Percentiles rank a stretch among this genome's conserved stretches.
These are phyloP conservation scores for Manihot esculenta DNA, from an alignment of 441 rosid genomes.

Conservation along the genomic window DNA sequence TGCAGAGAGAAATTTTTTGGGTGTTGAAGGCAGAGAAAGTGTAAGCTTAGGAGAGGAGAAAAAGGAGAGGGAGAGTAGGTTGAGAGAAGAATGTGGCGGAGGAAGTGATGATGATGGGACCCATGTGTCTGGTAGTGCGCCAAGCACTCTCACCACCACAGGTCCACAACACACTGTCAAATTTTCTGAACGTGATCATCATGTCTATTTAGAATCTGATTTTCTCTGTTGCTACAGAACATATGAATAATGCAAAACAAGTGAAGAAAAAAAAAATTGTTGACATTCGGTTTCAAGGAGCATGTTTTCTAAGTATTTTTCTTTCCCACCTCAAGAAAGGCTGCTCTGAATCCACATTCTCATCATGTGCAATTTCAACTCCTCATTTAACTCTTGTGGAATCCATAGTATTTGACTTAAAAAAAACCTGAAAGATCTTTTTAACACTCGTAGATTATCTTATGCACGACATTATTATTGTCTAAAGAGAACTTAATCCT, in stretches of 20 bases:
- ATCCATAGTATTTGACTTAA: no score
- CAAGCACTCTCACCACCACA: slow-evolving; percentile 45
- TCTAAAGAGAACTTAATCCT: neutral
- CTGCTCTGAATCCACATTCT: neutral
- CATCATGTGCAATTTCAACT: neutral
- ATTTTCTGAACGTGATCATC: slow-evolving; percentile 42
- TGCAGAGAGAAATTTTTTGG: slow-evolving; percentile 24
- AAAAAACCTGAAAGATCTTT: no score
- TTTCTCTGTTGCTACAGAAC: slow-evolving; percentile 18
- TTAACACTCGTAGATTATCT: neutral
- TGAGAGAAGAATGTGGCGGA: slow-evolving; percentile 33
- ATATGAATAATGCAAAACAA: neutral
- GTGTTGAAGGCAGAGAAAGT: slow-evolving; percentile 13
- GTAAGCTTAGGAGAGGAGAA: neutral
- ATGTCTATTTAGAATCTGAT: slow-evolving; percentile 37
- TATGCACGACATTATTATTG: neutral
- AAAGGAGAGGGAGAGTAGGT: slow-evolving; percentile 23
- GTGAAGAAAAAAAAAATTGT: neutral
- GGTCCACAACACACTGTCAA: slow-evolving; percentile 27
- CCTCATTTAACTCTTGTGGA: no score
- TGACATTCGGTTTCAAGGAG: neutral
- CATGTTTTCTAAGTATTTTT: neutral
- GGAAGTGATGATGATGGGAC: slow-evolving; percentile 69
- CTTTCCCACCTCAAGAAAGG: neutral
- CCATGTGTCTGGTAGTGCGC: slow-evolving; percentile 80